Percentiles rank a stretch among this genome's conserved stretches.
phyloP scores from a whole-genome alignment of 164 flowering plant species.

The Tetracentron sinense region DNA sequence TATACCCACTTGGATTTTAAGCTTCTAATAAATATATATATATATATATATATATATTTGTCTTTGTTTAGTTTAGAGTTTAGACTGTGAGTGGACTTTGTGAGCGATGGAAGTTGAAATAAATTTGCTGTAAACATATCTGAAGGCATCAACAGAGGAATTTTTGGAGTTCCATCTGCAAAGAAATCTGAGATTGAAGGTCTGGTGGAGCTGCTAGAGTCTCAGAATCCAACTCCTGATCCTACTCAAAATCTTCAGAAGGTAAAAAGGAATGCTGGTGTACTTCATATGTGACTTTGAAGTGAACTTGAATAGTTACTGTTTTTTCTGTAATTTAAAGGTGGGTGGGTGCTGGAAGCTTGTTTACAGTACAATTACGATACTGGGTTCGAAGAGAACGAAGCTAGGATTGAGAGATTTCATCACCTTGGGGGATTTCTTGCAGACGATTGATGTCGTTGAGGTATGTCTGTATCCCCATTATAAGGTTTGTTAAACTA shows the following conservation, averaged over 20 bases:
- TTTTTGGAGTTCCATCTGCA: constrained; percentile 72
- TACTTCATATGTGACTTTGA: neutral
- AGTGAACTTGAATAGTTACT: neutral
- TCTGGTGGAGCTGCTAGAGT: constrained; percentile 58
- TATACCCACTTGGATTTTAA: constrained; percentile 15
- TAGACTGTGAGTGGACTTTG: too few species aligned
- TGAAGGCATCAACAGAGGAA: constrained; percentile 80
- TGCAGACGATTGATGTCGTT: constrained; percentile 61
- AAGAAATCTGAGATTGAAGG: constrained; percentile 72
- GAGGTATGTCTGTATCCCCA: constrained; percentile 47
- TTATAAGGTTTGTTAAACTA: too few species aligned
- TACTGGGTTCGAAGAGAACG: constrained; percentile 89
- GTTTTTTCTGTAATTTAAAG: constrained; percentile 38
- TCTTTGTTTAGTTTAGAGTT: neutral
- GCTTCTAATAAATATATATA: neutral
- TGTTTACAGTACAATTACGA: constrained; percentile 75
- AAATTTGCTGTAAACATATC: constrained; percentile 14
- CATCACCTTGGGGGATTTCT: constrained; percentile 68
- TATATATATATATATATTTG: too few species aligned
- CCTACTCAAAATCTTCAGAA: constrained; percentile 58
- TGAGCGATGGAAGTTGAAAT: constrained; percentile 2
- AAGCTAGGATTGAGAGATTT: constrained; percentile 92
- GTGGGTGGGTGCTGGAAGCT: constrained; percentile 87
- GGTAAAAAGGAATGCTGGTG: constrained; percentile 35
- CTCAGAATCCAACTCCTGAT: constrained; percentile 75